Evolutionary conservation across 2,329 filamentous ascomycete genomes (phyloP), one percentile per base, ranked within the genome.

Genomic region (Calonectria hongkongensis): DNA sequence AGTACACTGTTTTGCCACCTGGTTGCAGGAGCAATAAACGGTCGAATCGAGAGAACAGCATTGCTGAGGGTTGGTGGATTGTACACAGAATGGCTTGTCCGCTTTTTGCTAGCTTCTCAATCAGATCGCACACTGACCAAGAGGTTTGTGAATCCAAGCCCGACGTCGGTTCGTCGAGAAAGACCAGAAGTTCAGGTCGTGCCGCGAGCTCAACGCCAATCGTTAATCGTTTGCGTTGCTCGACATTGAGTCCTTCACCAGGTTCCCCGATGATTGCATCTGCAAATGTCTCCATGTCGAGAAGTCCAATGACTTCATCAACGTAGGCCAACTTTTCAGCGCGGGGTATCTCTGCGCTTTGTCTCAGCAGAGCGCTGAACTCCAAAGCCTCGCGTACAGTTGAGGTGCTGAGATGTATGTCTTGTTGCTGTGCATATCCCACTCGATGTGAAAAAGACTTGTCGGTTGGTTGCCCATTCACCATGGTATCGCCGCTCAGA

Each of bases 101-200:
- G 1, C 81, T 83, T 54, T 86, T 80, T 1, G 89, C 86, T 1
- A 93, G 85, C 74, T 93, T 94, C 67, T 89, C 89, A 21, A 94
- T 84, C 84, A 94, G 92, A 45, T 91, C 89, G 25, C 93, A 89
- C 73, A 94, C 94, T 79, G 93, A 92, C 86, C 92, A 94, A 7
- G 92, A 91, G 48, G 88, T 91, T 85, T 91, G 86, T 2, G 83
- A 85, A 76, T 91, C 90, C 9, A 92, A 85, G 66, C 90, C 90
- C 15, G 86, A 73, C 75, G 89, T 84, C 66, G 88, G 88, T 71
- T 90, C 88, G 39, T 90, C 88, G 1, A 89, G 79, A 79, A 90
- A 89, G 3, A 89, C 83, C 0, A 89, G 80, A 9, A 89, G 83
- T 16, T 81, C 81, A 0, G 85, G 85, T 36, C 84, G 85, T 0